Evolutionary conservation across 805 yeast genomes (phyloP).

Genomic region (Phaffomyces antillensis): DNA sequence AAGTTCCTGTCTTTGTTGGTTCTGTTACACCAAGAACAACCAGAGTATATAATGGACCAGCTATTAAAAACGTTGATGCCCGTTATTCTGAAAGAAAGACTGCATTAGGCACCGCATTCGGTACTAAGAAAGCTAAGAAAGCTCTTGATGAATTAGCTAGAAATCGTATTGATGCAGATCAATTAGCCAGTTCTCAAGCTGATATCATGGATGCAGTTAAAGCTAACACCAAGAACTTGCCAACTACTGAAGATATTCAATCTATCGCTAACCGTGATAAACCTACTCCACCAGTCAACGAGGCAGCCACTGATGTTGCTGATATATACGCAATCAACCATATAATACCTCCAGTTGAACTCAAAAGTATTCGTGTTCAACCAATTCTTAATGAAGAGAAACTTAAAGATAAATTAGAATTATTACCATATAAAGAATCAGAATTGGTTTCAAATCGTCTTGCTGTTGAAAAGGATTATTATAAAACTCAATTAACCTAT

Average conservation of each 20-base stretch:
- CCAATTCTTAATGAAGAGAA: conserved; percentile 51
- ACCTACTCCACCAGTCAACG: conserved; percentile 75
- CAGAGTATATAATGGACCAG: conserved; percentile 53
- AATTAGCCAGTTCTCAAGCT: conserved; percentile 63
- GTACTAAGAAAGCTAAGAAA: conserved; percentile 93
- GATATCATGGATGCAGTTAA: conserved; percentile 80
- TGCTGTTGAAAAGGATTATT: conserved; percentile 39
- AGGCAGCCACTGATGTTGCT: conserved; percentile 74
- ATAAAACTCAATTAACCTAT: conserved; percentile 64
- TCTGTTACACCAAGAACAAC: conserved; percentile 56
- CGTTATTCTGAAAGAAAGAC: conserved; percentile 56
- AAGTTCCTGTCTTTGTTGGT: conserved; percentile 56
- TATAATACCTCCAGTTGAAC: conserved; percentile 64
- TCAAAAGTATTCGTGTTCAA: conserved; percentile 55
- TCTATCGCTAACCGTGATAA: conserved; percentile 56
- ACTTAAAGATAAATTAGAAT: conserved; percentile 41
- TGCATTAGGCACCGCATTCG: conserved; percentile 90
- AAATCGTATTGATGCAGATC: conserved; percentile 81
- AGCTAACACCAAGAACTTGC: conserved; percentile 62
- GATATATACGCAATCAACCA: conserved; percentile 71
- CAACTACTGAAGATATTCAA: conserved; percentile 59
- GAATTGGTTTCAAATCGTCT: conserved; percentile 40
- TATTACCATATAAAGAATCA: conserved; percentile 59
- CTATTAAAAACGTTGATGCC: conserved; percentile 49
- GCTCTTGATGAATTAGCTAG: conserved; percentile 75